Conservation (phyloP, 129 eudicot genomes). For the Rutidosis leptorrhynchoides region DNA sequence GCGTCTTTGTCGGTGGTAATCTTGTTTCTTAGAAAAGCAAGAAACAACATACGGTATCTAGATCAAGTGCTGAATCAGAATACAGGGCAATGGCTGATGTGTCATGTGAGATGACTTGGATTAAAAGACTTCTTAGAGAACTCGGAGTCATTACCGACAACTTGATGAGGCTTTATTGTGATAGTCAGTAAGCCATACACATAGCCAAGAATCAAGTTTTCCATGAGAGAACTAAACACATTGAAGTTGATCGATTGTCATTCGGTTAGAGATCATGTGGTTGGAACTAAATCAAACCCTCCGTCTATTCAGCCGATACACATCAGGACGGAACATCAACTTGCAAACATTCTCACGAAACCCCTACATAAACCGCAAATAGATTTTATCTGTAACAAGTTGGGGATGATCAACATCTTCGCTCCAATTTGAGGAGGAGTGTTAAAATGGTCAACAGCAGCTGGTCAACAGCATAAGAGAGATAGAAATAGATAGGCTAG, state of each 20-base stretch:
- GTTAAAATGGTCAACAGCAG: too few species aligned
- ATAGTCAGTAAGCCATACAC: too few species aligned
- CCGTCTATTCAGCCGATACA: not conserved
- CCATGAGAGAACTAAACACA: not conserved
- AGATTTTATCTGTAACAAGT: too few species aligned
- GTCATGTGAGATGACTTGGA: not conserved
- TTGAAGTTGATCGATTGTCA: conserved; percentile 1
- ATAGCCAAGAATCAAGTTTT: too few species aligned
- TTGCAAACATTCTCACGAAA: too few species aligned
- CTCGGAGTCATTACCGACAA: not conserved
- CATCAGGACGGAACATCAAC: too few species aligned
- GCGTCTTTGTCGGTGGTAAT: too few species aligned
- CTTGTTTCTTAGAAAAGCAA: not conserved
- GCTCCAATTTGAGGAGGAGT: too few species aligned
- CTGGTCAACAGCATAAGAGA: too few species aligned
- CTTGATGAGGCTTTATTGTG: not conserved
- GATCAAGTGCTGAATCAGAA: not conserved
- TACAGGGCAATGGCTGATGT: conserved; percentile 8
- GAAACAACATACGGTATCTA: not conserved
- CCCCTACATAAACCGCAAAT: too few species aligned
- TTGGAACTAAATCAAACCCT: not conserved
- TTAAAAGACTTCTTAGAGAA: not conserved
- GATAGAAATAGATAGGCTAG: too few species aligned
- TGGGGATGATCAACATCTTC: too few species aligned
- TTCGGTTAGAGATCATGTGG: not conserved